Conservation (phyloP, 176 grass and related monocot genomes). For the Stipa capillata region DNA sequence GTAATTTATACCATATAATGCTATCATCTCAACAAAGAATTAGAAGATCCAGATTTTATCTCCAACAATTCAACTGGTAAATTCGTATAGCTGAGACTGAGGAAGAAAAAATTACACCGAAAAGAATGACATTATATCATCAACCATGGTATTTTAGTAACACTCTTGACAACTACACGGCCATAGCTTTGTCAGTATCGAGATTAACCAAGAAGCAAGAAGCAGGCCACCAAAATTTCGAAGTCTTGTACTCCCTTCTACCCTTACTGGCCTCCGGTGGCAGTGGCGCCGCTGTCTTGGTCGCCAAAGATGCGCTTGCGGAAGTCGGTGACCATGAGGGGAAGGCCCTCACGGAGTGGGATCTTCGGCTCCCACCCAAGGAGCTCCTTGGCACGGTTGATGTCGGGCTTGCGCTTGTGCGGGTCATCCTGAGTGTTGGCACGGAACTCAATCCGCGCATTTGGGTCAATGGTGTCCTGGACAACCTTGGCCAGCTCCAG, state of each 20-base stretch:
- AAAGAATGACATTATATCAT: slow-evolving; percentile 44
- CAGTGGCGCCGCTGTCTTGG: neutral
- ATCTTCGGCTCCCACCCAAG: slow-evolving; percentile 85
- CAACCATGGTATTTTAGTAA: slow-evolving; percentile 32
- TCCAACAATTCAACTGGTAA: slow-evolving; percentile 20
- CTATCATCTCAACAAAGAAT: slow-evolving; percentile 41
- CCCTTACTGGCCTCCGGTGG: slow-evolving; percentile 18
- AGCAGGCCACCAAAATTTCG: slow-evolving; percentile 45
- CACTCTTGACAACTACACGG: slow-evolving; percentile 17
- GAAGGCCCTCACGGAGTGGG: slow-evolving; percentile 64
- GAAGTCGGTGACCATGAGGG: slow-evolving; percentile 82
- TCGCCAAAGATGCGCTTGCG: slow-evolving; percentile 79
- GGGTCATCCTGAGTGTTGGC: slow-evolving; percentile 86
- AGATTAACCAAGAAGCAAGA: slow-evolving; percentile 34
- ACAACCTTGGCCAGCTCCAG: slow-evolving; percentile 90
- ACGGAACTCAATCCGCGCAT: slow-evolving; percentile 76
- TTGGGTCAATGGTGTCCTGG: slow-evolving; percentile 81
- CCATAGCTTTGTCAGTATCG: slow-evolving; percentile 36
- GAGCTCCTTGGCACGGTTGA: slow-evolving; percentile 63
- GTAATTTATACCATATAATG: slow-evolving; percentile 31
- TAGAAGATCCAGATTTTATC: slow-evolving; percentile 29
- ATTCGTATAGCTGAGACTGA: slow-evolving; percentile 22
- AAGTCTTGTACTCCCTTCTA: slow-evolving; percentile 7
- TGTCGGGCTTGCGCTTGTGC: slow-evolving; percentile 93
- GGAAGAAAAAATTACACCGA: slow-evolving; percentile 5